phyloP scores from a whole-genome alignment of 441 rosid genomes.

The Pelargonium cotyledonis region DNA sequence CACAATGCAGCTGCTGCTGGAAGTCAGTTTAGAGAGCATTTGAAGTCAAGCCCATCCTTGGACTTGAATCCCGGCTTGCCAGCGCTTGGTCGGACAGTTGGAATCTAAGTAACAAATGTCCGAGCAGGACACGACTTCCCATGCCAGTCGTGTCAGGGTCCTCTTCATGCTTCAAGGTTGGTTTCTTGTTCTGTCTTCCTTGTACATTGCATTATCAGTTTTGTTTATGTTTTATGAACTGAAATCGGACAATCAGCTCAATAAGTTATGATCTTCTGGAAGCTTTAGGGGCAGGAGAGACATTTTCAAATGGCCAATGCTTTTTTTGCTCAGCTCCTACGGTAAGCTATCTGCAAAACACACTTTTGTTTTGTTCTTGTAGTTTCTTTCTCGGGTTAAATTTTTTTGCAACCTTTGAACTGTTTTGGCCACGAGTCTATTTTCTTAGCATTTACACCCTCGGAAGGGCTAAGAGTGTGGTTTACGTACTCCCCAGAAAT shows the following conservation, averaged over 20 bases:
- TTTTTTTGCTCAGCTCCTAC: not conserved
- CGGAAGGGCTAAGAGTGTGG: too few species aligned
- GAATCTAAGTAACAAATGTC: slow-evolving; percentile 23
- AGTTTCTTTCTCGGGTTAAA: not conserved
- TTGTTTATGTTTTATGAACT: not conserved
- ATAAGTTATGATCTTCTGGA: slow-evolving; percentile 2
- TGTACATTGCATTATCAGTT: not conserved
- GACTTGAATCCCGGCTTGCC: slow-evolving; percentile 50
- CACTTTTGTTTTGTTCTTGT: not conserved
- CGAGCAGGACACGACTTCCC: not conserved
- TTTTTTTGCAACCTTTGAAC: not conserved
- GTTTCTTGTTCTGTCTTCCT: not conserved
- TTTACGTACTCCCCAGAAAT: too few species aligned
- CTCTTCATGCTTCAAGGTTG: slow-evolving; percentile 5
- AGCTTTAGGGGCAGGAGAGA: not conserved
- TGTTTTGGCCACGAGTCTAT: too few species aligned
- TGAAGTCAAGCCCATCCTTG: slow-evolving; percentile 48
- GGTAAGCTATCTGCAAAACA: not conserved
- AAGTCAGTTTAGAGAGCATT: slow-evolving; percentile 47
- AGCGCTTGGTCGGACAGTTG: slow-evolving; percentile 36
- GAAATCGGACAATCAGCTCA: not conserved
- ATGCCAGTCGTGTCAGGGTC: slow-evolving; percentile 13
- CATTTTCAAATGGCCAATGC: not conserved
- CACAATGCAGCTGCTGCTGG: slow-evolving; percentile 28
- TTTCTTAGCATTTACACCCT: too few species aligned